Percentiles rank a stretch among this genome's conserved stretches.
Evolutionary conservation across 768 basidiomycete species (phyloP).

Genomic region (Kondoa subrosea): DNA sequence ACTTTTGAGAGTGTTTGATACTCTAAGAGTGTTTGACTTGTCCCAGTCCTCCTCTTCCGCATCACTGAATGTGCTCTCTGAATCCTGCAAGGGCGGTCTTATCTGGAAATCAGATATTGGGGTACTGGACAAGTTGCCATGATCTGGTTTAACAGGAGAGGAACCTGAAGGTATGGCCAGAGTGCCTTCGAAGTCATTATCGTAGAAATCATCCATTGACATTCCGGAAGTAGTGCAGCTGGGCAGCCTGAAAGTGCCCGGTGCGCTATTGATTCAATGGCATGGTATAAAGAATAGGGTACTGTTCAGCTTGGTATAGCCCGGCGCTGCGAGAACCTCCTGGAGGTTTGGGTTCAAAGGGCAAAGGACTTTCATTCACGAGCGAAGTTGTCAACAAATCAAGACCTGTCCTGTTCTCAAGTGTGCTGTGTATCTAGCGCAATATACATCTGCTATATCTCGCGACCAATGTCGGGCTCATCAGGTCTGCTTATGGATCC

Average conservation of each 20-base stretch:
- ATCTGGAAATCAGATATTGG: background rate
- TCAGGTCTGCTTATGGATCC: too few relatives aligned
- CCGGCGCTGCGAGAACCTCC: too few relatives aligned
- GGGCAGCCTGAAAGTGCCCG: background rate
- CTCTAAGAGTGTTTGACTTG: constrained; percentile 15
- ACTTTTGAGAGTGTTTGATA: too few relatives aligned
- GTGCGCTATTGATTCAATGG: background rate
- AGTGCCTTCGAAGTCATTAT: background rate
- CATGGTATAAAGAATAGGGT: background rate
- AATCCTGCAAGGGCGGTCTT: background rate
- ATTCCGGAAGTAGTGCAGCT: background rate
- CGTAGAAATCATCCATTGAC: background rate
- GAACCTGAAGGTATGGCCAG: background rate
- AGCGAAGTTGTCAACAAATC: too few relatives aligned
- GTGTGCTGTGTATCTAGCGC: too few relatives aligned
- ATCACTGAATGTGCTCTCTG: background rate
- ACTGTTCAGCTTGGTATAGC: too few relatives aligned
- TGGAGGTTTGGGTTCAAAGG: too few relatives aligned
- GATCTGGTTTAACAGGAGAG: background rate
- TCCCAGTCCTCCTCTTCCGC: constrained; percentile 13
- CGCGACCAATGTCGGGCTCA: too few relatives aligned
- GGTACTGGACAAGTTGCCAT: background rate
- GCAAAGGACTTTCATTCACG: too few relatives aligned
- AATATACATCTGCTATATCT: too few relatives aligned
- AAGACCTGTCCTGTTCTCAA: too few relatives aligned